These are phyloP conservation scores for Logfia minima DNA, from an alignment of 129 eudicot genomes.

Conservation along the genomic window DNA sequence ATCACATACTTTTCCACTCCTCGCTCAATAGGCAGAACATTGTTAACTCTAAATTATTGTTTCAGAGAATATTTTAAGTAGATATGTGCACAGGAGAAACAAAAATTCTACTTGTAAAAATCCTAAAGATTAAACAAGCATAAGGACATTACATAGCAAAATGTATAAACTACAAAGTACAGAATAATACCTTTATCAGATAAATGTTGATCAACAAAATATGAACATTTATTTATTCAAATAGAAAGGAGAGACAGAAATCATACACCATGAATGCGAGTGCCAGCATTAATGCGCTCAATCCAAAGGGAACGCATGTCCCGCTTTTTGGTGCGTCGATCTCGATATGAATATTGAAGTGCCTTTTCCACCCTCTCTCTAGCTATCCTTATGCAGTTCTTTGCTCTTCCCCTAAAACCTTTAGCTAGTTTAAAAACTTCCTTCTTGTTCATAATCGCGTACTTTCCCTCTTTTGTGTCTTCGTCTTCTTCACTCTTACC, in stretches of 20 bases:
- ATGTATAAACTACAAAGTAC: background rate
- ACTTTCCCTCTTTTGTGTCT: background rate
- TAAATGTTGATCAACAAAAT: background rate
- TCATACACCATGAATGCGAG: constrained; percentile 81
- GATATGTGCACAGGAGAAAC: background rate
- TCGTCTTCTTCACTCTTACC: background rate
- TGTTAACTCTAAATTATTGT: background rate
- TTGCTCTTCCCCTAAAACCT: constrained; percentile 95
- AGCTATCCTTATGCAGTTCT: constrained; percentile 91
- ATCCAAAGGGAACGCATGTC: constrained; percentile 99
- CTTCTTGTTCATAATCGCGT: constrained; percentile 78
- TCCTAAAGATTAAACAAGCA: background rate
- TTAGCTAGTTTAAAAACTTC: constrained; percentile 84
- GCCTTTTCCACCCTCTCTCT: constrained; percentile 96
- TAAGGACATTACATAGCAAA: background rate
- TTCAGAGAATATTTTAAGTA: background rate
- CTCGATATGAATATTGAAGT: constrained; percentile 90
- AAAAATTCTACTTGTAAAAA: background rate
- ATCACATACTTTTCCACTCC: no score
- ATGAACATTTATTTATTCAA: background rate
- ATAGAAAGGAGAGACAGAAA: background rate
- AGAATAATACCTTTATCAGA: background rate
- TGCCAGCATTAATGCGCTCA: constrained; percentile 91
- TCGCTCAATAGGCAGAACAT: no score
- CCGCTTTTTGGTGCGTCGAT: constrained; percentile 90